Conservation (phyloP, 169 alveolate species). For the Babesia ovata region DNA sequence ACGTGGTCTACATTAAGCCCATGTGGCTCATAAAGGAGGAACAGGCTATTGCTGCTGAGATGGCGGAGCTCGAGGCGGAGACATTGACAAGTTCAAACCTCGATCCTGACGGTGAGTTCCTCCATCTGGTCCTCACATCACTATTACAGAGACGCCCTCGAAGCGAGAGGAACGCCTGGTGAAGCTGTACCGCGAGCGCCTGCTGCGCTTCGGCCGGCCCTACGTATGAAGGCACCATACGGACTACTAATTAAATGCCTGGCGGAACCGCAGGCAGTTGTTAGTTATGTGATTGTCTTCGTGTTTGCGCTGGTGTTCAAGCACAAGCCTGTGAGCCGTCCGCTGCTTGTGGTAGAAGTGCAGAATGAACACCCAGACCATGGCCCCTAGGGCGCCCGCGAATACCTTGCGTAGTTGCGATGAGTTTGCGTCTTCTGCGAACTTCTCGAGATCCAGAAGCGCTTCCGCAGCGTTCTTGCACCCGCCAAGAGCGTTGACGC, state of each 20-base stretch:
- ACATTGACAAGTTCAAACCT: slow-evolving; percentile 41
- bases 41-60: slow-evolving; percentile 69
- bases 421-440: neutral
- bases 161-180: slow-evolving; percentile 40
- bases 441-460: neutral
- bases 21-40: slow-evolving; percentile 86
- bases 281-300: neutral
- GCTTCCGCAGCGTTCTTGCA: neutral
- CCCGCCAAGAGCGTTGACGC: slow-evolving; percentile 12
- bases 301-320: slow-evolving; percentile 15
- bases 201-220: slow-evolving; percentile 36
- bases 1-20: slow-evolving; percentile 86
- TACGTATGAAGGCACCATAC: slow-evolving; percentile 4
- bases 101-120: slow-evolving; percentile 22
- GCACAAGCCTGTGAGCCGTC: slow-evolving; percentile 3
- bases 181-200: slow-evolving; percentile 46
- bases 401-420: neutral
- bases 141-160: slow-evolving; percentile 14
- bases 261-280: slow-evolving; percentile 17
- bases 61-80: slow-evolving; percentile 79
- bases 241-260: neutral
- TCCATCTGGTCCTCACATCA: neutral
- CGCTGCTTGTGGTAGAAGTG: slow-evolving; percentile 29
- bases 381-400: slow-evolving; percentile 1
- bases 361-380: slow-evolving; percentile 30